These are phyloP conservation scores for Daldinia vernicosa DNA, from an alignment of 495 filamentous ascomycete genomes.

Conservation along the genomic window DNA sequence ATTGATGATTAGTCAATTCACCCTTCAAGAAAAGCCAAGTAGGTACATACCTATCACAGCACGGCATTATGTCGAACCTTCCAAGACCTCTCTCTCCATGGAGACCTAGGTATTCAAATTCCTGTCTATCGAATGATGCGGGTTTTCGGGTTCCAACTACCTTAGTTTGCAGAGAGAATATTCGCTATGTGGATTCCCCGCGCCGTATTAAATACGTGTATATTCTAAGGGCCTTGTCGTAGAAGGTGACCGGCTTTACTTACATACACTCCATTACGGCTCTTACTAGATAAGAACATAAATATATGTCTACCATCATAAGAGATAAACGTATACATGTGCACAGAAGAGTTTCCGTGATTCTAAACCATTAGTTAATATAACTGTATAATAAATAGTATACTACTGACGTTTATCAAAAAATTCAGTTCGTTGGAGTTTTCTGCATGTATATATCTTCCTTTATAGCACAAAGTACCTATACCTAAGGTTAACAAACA, in stretches of 20 bases:
- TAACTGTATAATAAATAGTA: neutral
- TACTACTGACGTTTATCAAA: neutral
- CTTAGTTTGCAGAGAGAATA: slow-evolving; percentile 8
- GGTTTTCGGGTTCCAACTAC: neutral
- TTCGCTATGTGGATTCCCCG: slow-evolving; percentile 1
- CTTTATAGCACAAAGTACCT: neutral
- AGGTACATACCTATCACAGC: slow-evolving; percentile 10
- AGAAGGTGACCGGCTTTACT: slow-evolving; percentile 7
- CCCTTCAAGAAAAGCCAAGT: neutral
- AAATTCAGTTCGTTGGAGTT: neutral
- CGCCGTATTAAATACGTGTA: neutral
- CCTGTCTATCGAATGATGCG: slow-evolving; percentile 3
- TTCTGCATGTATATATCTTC: neutral
- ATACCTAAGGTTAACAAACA: neutral
- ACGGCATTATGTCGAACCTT: slow-evolving; percentile 11
- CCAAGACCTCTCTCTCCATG: neutral
- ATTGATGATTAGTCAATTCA: slow-evolving; percentile 31
- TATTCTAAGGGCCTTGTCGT: slow-evolving; percentile 5
- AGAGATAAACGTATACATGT: neutral
- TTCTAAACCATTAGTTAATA: neutral
- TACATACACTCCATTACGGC: neutral
- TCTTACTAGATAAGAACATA: neutral
- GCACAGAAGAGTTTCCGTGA: neutral
- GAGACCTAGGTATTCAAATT: neutral
- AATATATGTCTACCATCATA: neutral